A percentile compares a stretch with the other conserved stretches of the same genome.
Evolutionary conservation across 2,329 filamentous ascomycete genomes (phyloP).

Genomic region (Lachnellula suecica): DNA sequence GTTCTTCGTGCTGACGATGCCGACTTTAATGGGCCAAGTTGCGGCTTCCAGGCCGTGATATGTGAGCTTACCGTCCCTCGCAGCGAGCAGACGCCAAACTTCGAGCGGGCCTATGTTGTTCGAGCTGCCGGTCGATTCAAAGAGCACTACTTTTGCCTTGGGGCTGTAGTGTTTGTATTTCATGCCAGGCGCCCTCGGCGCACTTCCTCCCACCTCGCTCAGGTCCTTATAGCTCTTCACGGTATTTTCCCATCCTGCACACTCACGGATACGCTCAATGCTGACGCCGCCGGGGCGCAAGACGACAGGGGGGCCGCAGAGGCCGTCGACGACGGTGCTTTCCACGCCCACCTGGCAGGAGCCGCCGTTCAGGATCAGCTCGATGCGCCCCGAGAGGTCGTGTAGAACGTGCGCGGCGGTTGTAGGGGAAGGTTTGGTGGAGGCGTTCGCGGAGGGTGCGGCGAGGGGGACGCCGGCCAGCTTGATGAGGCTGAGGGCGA

Average conservation of each 20-base stretch:
- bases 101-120: slow-evolving; percentile 7
- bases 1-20: slow-evolving; percentile 39
- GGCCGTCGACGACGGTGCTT: slow-evolving; percentile 92
- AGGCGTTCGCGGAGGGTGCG: slow-evolving; percentile 91
- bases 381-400: slow-evolving; percentile 79
- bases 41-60: slow-evolving; percentile 13
- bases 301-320: slow-evolving; percentile 77
- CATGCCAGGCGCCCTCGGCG: slow-evolving; percentile 90
- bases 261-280: slow-evolving; percentile 72
- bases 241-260: slow-evolving; percentile 79
- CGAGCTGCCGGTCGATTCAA: slow-evolving; percentile 51
- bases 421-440: slow-evolving; percentile 89
- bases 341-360: slow-evolving; percentile 87
- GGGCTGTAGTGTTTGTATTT: slow-evolving; percentile 99
- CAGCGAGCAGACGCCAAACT: slow-evolving; percentile 7
- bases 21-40: slow-evolving; percentile 26
- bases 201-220: slow-evolving; percentile 61
- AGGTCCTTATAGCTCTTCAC: slow-evolving; percentile 77
- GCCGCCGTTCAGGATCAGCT: slow-evolving; percentile 86
- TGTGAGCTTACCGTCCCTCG: slow-evolving; percentile 4
- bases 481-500: slow-evolving; percentile 87
- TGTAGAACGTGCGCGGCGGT: slow-evolving; percentile 85
- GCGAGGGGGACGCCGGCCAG: slow-evolving; percentile 77
- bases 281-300: slow-evolving; percentile 85
- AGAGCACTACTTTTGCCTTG: slow-evolving; percentile 80